These are phyloP conservation scores for Coniella vitis DNA, from an alignment of 2,329 filamentous ascomycete species.

Conservation along the genomic window DNA sequence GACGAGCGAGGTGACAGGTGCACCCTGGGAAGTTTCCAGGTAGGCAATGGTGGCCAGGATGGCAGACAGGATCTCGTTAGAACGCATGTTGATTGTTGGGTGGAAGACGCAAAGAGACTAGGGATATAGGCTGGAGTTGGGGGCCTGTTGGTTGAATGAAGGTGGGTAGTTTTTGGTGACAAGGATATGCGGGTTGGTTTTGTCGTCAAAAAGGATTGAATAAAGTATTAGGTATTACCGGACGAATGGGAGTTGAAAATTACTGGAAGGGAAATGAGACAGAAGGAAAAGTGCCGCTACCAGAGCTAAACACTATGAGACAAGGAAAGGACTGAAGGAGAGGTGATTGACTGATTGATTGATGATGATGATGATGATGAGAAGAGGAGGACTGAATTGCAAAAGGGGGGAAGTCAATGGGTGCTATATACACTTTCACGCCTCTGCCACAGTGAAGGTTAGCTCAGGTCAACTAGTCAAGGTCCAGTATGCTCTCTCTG, in stretches of 20 bases:
- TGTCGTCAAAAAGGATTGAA: not conserved
- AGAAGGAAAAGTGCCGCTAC: slow-evolving; percentile 1
- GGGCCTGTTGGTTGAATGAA: not conserved
- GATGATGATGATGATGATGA: slow-evolving; percentile 3
- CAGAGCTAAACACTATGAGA: slow-evolving; percentile 6
- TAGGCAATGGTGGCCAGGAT: slow-evolving; percentile 4
- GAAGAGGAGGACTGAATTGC: not conserved
- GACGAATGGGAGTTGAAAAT: slow-evolving; percentile 1
- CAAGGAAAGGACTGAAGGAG: slow-evolving; percentile 1
- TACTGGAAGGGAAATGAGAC: not conserved
- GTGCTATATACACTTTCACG: not conserved
- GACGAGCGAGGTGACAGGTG: not conserved
- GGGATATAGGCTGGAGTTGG: not conserved
- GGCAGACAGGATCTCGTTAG: slow-evolving; percentile 1
- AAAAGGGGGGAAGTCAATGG: not conserved
- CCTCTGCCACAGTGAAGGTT: no score
- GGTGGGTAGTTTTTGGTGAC: not conserved
- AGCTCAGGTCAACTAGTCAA: no score
- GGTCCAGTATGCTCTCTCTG: no score
- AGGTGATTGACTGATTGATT: not conserved
- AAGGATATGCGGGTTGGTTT: not conserved
- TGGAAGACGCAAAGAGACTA: not conserved
- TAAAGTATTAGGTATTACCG: slow-evolving; percentile 3
- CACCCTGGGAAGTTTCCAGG: not conserved
- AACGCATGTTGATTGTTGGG: not conserved